These are phyloP conservation scores for Ambrosiella cleistominuta DNA, from an alignment of 2,329 filamentous ascomycete genomes.

Conservation along the genomic window DNA sequence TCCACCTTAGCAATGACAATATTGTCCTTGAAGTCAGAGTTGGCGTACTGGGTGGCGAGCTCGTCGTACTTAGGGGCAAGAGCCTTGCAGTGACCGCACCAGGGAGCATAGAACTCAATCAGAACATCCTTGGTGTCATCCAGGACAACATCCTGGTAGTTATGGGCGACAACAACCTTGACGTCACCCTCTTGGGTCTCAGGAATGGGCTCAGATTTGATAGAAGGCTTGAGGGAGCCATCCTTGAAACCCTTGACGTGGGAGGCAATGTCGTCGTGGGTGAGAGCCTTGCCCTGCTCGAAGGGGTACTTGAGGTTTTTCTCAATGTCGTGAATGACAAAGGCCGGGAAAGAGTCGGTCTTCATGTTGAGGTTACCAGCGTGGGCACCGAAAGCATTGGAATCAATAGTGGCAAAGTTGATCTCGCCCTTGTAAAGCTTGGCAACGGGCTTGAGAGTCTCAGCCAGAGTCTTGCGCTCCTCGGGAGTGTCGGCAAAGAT, in stretches of 20 bases:
- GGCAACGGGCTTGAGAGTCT: slow-evolving; percentile 67
- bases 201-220: slow-evolving; percentile 96
- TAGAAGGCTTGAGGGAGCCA: slow-evolving; percentile 83
- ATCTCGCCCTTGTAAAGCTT: slow-evolving; percentile 84
- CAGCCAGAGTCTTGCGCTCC: slow-evolving; percentile 65
- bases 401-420: slow-evolving; percentile 97
- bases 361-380: slow-evolving; percentile 95
- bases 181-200: slow-evolving; percentile 85
- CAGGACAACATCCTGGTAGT: slow-evolving; percentile 79
- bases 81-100: slow-evolving; percentile 99
- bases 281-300: slow-evolving; percentile 67
- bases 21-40: slow-evolving; percentile 63
- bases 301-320: slow-evolving; percentile 98
- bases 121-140: slow-evolving; percentile 94
- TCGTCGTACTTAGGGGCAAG: slow-evolving; percentile 95
- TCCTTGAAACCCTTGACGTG: slow-evolving; percentile 75
- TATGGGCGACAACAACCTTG: slow-evolving; percentile 77
- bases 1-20: slow-evolving; percentile 96
- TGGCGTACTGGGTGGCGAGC: slow-evolving; percentile 59
- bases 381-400: slow-evolving; percentile 84
- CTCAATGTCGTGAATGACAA: slow-evolving; percentile 86
- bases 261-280: slow-evolving; percentile 48
- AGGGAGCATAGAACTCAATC: slow-evolving; percentile 95
- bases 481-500: slow-evolving; percentile 89
- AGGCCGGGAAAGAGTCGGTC: slow-evolving; percentile 85